These are phyloP conservation scores for Boletus pseudopeckii DNA, from an alignment of 768 basidiomycete species.

Conservation along the genomic window DNA sequence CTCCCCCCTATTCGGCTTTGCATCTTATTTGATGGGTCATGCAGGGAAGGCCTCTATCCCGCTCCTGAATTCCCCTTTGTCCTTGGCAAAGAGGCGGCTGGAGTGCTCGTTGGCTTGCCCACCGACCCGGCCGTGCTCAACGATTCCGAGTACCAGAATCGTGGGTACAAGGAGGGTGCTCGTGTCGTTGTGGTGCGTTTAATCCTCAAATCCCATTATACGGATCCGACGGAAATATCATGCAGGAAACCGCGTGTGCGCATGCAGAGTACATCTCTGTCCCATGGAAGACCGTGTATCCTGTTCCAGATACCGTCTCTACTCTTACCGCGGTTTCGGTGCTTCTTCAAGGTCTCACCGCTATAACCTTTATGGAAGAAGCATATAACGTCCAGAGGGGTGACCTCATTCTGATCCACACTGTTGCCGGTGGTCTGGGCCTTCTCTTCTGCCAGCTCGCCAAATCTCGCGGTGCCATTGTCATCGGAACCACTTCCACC, in stretches of 20 bases:
- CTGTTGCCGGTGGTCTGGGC: conserved; percentile 88
- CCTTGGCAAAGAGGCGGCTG: conserved; percentile 77
- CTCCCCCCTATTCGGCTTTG: not conserved
- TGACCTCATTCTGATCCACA: conserved; percentile 82
- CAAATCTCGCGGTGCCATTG: conserved; percentile 72
- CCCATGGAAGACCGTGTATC: conserved; percentile 57
- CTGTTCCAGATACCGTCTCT: conserved; percentile 62
- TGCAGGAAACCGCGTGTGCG: conserved; percentile 44
- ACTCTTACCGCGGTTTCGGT: conserved; percentile 64
- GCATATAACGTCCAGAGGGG: conserved; percentile 79
- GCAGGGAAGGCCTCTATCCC: conserved; percentile 64
- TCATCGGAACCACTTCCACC: conserved; percentile 92
- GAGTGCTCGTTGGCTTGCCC: conserved; percentile 72
- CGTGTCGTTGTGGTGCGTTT: conserved; percentile 64
- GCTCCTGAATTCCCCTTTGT: conserved; percentile 55
- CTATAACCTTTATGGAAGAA: conserved; percentile 74
- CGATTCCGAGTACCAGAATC: conserved; percentile 59
- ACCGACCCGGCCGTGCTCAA: conserved; percentile 58
- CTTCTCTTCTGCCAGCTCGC: conserved; percentile 66
- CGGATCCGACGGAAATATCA: not conserved
- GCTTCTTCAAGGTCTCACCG: conserved; percentile 75
- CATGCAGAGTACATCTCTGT: conserved; percentile 73
- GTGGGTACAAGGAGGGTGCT: conserved; percentile 64
- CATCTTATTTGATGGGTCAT: not conserved
- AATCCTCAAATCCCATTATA: not conserved